These are phyloP conservation scores for Aspergillus sp. DNA, from an alignment of 2,329 filamentous ascomycete species.

Conservation along the genomic window DNA sequence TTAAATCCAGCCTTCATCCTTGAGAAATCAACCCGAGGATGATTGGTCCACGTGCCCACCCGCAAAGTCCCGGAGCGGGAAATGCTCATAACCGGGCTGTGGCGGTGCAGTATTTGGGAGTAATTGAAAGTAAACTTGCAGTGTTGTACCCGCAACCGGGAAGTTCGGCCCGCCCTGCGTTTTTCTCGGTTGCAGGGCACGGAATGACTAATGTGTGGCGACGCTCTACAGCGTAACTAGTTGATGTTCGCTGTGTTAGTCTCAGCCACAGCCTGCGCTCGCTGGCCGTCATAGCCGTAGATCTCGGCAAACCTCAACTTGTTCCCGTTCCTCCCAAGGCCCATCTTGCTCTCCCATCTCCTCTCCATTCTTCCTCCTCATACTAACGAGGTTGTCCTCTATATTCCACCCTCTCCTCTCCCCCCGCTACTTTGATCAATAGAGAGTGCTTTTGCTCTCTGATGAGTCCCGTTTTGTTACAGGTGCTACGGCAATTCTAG, in stretches of 20 bases:
- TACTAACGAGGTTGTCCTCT: conserved; percentile 5
- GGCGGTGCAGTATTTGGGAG: conserved; percentile 19
- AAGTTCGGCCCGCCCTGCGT: conserved; percentile 8
- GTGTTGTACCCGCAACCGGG: conserved; percentile 6
- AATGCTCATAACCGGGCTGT: conserved; percentile 26
- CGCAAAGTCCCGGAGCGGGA: conserved; percentile 25
- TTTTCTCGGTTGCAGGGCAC: conserved; percentile 1
- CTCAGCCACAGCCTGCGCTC: conserved; percentile 20
- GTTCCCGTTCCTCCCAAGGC: not conserved
- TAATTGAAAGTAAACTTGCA: not conserved
- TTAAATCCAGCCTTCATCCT: not conserved
- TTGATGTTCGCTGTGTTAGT: too few relatives aligned
- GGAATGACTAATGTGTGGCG: not conserved
- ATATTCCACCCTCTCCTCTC: conserved; percentile 7
- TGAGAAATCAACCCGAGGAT: not conserved
- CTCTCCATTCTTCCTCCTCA: conserved; percentile 8
- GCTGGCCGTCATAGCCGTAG: conserved; percentile 32
- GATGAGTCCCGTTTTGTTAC: conserved; percentile 41
- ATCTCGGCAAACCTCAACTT: conserved; percentile 20
- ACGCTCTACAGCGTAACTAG: not conserved
- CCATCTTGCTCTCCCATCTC: conserved; percentile 12
- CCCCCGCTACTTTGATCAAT: conserved; percentile 13
- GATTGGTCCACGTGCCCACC: conserved; percentile 11
- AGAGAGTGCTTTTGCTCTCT: conserved; percentile 41
- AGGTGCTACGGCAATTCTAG: conserved; percentile 45